Base-by-base conservation (phyloP, 2,329 filamentous ascomycete genomes). In the Ophiocordyceps polyrhachis-furcata region DNA sequence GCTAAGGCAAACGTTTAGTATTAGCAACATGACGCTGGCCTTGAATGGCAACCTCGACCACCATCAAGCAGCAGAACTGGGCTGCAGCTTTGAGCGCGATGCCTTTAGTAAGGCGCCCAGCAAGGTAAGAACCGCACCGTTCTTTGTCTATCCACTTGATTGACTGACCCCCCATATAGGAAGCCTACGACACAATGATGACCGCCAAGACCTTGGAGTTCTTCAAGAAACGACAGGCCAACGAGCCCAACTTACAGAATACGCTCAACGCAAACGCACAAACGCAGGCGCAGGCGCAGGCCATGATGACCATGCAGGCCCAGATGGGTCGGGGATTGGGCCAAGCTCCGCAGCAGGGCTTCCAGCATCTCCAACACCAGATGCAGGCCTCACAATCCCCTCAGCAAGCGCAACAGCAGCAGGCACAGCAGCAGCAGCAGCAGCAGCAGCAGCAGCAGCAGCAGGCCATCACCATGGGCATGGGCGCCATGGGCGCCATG, bases 281-380 rank as follows among this genome's bases (percentile, higher is more conserved):
- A 53, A 66, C 56, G 21, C 62, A 58, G 47, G 59, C 57, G 2
- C 59, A 64, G 45, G 62, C 62, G 1, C 65, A 69, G 48, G 61
- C 70, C 45, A 63, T 75, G 62, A 67, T 74, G 63, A 71, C 65
- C 47, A 67, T 74, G 62, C 69, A 70, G 47, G 64, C 62, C 13
- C 66, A 71, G 49, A 69, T 75, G 62, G 64, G 65, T 37, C 66
- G 73, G 32, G 65, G 65, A 13, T 67, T 71, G 58, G 64, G 63
- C 1, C 71, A 70, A 51, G 64, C 62, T 7, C 58, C 62, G 2
- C 74, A 71, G 48, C 72, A 68, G 51, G 67, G 65, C 1, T 77
- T 79, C 47, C 73, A 73, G 48, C 68, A 71, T 42, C 63, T 77
- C 32, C 73, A 75, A 47, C 73, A 74, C 45, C 70, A 67, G 45